Percentiles rank a stretch among this genome's conserved stretches.
phyloP scores from a whole-genome alignment of 148 eudicot genomes.

The Nepenthes gracilis region DNA sequence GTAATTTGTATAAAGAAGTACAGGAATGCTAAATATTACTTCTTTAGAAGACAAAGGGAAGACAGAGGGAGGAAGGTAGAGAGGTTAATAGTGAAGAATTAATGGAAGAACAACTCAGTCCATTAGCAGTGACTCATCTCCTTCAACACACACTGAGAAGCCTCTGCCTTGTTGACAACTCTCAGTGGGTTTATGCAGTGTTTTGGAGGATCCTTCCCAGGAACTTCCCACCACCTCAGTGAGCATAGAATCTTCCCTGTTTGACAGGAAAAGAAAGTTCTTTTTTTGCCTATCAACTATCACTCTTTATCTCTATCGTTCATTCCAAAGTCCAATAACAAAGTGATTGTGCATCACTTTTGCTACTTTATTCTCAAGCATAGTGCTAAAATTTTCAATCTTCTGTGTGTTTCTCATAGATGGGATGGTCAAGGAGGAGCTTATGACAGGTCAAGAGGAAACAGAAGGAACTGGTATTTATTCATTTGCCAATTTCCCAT shows the following conservation, averaged over 20 bases:
- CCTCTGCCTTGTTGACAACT: slow-evolving; percentile 64
- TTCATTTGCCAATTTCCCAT: too few relatives aligned
- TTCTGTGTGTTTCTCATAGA: slow-evolving; percentile 18
- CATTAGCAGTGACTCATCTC: slow-evolving; percentile 86
- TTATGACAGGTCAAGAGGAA: slow-evolving; percentile 96
- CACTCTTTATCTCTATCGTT: not conserved
- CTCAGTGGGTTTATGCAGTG: slow-evolving; percentile 99
- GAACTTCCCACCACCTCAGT: slow-evolving; percentile 98
- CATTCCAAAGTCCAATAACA: too few relatives aligned
- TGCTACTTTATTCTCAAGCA: not conserved
- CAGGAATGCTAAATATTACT: not conserved
- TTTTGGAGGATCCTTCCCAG: slow-evolving; percentile 97
- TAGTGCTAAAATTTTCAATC: not conserved
- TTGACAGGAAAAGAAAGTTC: not conserved
- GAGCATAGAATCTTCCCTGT: not conserved
- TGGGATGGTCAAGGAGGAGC: slow-evolving; percentile 97
- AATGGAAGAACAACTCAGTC: slow-evolving; percentile 83
- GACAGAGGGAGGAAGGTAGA: slow-evolving; percentile 8
- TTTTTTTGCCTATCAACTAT: not conserved
- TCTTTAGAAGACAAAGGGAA: not conserved
- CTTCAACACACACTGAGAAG: slow-evolving; percentile 96
- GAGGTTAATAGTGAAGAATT: not conserved
- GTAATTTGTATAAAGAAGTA: not conserved
- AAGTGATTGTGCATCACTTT: too few relatives aligned
- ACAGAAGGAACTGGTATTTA: slow-evolving; percentile 88